phyloP scores from a whole-genome alignment of 1,139 yeast genomes.

The Magnusiomyces paraingens region DNA sequence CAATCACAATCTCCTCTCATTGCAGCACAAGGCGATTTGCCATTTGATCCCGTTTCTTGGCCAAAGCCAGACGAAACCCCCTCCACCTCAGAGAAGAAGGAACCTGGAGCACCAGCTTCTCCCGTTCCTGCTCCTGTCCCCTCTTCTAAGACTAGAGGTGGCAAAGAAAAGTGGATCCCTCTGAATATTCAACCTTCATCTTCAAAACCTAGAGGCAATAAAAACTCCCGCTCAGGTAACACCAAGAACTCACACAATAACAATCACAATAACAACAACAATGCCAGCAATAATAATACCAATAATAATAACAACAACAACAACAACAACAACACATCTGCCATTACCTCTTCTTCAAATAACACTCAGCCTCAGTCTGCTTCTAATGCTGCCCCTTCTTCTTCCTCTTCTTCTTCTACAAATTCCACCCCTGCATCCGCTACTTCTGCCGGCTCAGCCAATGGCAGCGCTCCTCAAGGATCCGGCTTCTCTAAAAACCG shows the following conservation, averaged over 20 bases:
- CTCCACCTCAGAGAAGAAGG: constrained; percentile 11
- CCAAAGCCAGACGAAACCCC: constrained; percentile 18
- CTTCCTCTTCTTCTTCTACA: not conserved
- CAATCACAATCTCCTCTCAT: not conserved
- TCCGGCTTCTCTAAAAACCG: not conserved
- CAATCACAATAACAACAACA: not conserved
- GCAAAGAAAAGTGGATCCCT: constrained; percentile 10
- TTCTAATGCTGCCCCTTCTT: not conserved
- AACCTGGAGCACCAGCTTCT: constrained; percentile 4
- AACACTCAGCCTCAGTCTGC: too few relatives aligned
- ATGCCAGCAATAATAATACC: not conserved
- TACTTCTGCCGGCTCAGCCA: not conserved
- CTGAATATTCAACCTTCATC: constrained; percentile 11
- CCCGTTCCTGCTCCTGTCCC: constrained; percentile 1
- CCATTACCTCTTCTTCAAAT: too few relatives aligned
- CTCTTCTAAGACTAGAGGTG: constrained; percentile 2
- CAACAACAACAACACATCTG: too few relatives aligned
- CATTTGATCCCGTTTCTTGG: constrained; percentile 16
- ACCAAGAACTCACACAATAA: constrained; percentile 4
- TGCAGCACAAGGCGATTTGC: constrained; percentile 5
- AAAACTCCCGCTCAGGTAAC: constrained; percentile 12
- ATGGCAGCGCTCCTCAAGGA: not conserved
- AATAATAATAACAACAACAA: not conserved
- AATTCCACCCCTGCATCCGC: not conserved
- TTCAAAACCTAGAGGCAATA: constrained; percentile 7